Percentiles rank a stretch among this genome's conserved stretches.
phyloP scores from a whole-genome alignment of 306 rosid genomes.

The Rubus parviflorus region DNA sequence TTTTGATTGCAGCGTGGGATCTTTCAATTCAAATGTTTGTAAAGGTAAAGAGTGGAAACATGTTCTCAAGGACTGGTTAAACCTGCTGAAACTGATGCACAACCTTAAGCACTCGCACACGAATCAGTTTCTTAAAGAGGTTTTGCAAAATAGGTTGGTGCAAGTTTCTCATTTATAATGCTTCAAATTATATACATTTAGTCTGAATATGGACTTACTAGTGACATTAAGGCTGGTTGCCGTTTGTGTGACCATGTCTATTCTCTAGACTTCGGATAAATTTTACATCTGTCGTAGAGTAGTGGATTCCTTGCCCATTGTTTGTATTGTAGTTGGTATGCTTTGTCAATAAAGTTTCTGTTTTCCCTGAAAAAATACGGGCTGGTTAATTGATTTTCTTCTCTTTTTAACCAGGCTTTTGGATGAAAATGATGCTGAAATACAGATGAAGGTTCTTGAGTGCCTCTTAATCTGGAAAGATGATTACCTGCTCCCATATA shows the following conservation, averaged over 20 bases:
- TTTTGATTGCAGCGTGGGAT: constrained; percentile 63
- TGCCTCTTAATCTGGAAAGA: constrained; percentile 82
- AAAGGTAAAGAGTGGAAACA: constrained; percentile 90
- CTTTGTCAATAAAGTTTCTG: not conserved
- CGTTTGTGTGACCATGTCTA: not conserved
- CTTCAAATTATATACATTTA: constrained; percentile 4
- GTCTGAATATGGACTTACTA: not conserved
- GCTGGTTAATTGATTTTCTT: constrained; percentile 9
- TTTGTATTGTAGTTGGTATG: not conserved
- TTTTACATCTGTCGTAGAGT: not conserved
- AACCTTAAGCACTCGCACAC: constrained; percentile 59
- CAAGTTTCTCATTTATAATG: constrained; percentile 10
- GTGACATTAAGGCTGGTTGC: not conserved
- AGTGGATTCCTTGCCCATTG: not conserved
- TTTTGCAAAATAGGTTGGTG: constrained; percentile 74
- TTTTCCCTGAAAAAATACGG: not conserved
- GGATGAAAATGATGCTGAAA: constrained; percentile 88
- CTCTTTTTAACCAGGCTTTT: constrained; percentile 60
- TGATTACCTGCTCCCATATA: constrained; percentile 61
- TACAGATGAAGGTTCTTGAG: constrained; percentile 79
- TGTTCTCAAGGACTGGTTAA: constrained; percentile 88
- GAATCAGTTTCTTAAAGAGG: constrained; percentile 71
- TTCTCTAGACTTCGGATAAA: not conserved
- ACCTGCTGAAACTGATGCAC: constrained; percentile 73
- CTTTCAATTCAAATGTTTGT: constrained; percentile 65